phyloP scores from a whole-genome alignment of 768 basidiomycete species.

The Termitomyces sp. region DNA sequence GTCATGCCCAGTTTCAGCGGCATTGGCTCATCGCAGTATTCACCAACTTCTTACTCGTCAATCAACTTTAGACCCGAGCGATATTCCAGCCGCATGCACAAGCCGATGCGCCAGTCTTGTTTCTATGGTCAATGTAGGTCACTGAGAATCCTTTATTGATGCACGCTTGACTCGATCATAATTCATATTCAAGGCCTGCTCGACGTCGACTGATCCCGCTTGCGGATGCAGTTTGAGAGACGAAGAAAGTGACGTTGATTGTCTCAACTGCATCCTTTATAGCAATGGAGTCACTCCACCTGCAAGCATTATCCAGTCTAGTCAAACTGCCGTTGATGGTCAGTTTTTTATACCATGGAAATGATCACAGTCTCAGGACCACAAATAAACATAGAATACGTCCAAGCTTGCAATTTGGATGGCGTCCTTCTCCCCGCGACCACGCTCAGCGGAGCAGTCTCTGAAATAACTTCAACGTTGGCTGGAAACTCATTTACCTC shows the following conservation, averaged over 20 bases:
- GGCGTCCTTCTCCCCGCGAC: slow-evolving; percentile 10
- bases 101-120: neutral
- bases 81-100: slow-evolving; percentile 4
- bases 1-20: neutral
- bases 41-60: slow-evolving; percentile 10
- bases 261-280: slow-evolving; percentile 9
- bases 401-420: slow-evolving; percentile 2
- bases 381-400: slow-evolving; percentile 2
- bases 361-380: neutral
- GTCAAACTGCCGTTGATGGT: neutral
- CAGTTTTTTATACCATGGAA: neutral
- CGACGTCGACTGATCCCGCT: neutral
- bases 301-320: neutral
- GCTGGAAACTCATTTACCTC: neutral
- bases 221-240: slow-evolving; percentile 7
- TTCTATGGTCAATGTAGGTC: slow-evolving; percentile 1
- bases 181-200: neutral
- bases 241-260: slow-evolving; percentile 7
- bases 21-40: neutral
- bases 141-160: neutral
- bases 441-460: slow-evolving; percentile 6
- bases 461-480: neutral
- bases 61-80: slow-evolving; percentile 4
- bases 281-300: neutral
- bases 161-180: neutral